Evolutionary conservation across 305 asterid species (phyloP), one percentile per base, ranked within the genome.

Genomic region (Fraxinus angustifolia): DNA sequence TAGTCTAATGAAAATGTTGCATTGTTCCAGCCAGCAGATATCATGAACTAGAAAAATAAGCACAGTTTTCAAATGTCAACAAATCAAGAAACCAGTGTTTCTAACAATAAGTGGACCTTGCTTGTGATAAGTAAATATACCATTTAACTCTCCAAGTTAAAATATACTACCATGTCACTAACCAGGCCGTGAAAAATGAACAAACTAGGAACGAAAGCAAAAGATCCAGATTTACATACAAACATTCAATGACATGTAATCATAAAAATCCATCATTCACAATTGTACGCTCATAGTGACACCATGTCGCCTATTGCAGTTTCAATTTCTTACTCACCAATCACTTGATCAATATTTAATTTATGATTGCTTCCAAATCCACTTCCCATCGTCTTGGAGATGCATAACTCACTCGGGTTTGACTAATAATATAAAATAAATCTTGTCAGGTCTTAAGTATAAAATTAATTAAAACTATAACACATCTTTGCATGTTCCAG

Each of bases 401-500:
- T 68, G 67, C 82, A 87, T 21, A 77, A 67, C 72, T 84, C 81
- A 11, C 81, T 84, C 85, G 88, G 91, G 93, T 90, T 34, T 73
- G 88, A 77, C 65, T 31, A 75, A 67, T 83, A 38, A 79, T 58
- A 58, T 58, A 84, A 8, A 85, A 73, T 75, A 34, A 70, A 85
- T 2, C 48, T 16, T 78, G 35, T 26, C 76, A 30, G 38, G 73
- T 50, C 38, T 70, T 12, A 53, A 14, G 2, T 17, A 53, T 14
- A n/a, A 53, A 14, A n/a, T 53, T 14, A 5, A 17, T 53, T 17
- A 53, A n/a, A n/a, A 6, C 28, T 21, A 58, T 17, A 58, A 58
- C 14, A 5, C 50, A 53, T 36, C 30, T 70, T 79, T 80, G 83
- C 76, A 65, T 83, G 78, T 78, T 89, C 86, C 91, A 95, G 98